Base-by-base conservation (phyloP, 345 rosid species). In the Murraya paniculata region DNA sequence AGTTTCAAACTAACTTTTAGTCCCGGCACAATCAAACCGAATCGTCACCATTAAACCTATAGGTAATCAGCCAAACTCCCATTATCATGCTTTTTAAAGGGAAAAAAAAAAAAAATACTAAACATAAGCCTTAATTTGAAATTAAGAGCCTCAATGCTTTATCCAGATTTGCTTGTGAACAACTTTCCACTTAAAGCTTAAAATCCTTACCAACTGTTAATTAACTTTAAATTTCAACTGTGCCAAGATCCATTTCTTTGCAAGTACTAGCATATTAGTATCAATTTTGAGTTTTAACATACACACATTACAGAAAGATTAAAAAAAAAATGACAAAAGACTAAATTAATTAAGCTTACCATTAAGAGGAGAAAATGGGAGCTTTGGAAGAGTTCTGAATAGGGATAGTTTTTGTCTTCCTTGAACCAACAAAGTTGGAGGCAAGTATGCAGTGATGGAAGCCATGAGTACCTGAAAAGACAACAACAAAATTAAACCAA, bases 361-460 rank as follows among this genome's bases (percentile, higher is more conserved):
- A 86, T 75, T 79, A n/a, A 36, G 21, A 33, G 73, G 82, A 64
- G 87, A 86, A 73, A 83, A 74, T 61, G 88, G 81, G 19, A 81
- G 82, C 72, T 78, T 88, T 67, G 77, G 88, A 81, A 69, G 30
- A 77, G 87, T 64, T 62, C 68, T 61, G 86, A 82, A 85, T 83
- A 78, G 82, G 72, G 85, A 80, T 76, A 68, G 84, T 78, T 87
- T 85, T 59, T 78, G 85, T 76, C 88, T 84, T 59, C 77, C 85
- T 25, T 77, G 84, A 14, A 85, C 78, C 79, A 83, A 28, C 72
- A 90, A 80, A 79, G 87, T 81, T 6, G 92, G 78, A 77, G 85
- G 81, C 80, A 88, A 78, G 78, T 27, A 81, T 60, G 90, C 86
- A 75, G 86, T 56, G n/a, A 92, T 64, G 13, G 95, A 88, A 86